Percentiles rank a stretch among this genome's conserved stretches.
Conservation (phyloP, 2,329 filamentous ascomycete species). For the Fusarium musae region DNA sequence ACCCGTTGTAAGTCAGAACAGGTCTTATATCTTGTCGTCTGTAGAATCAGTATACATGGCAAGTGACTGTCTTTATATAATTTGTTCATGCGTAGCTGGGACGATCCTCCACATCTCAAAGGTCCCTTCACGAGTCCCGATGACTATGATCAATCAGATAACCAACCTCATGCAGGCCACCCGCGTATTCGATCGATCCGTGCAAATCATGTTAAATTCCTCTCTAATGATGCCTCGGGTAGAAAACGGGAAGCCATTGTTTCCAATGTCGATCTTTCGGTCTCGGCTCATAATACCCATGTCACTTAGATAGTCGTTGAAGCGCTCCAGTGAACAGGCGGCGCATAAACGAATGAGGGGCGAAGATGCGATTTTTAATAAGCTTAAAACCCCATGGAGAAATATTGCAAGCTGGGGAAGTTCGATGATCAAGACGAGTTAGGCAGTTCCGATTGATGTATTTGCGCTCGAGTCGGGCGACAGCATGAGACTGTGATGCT, state of each 20-base stretch:
- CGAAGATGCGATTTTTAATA: not conserved
- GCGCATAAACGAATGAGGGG: constrained; percentile 34
- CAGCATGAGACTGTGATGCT: not conserved
- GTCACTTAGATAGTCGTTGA: constrained; percentile 3
- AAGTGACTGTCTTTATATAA: not conserved
- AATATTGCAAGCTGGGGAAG: not conserved
- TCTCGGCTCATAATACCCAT: constrained; percentile 18
- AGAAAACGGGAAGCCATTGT: not conserved
- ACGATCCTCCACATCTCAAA: not conserved
- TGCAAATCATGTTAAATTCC: constrained; percentile 1
- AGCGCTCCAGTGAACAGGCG: constrained; percentile 31
- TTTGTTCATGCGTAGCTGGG: constrained; percentile 2
- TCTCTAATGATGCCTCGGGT: constrained; percentile 1
- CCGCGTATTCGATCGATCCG: constrained; percentile 3
- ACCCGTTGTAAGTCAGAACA: not conserved
- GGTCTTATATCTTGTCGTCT: not conserved
- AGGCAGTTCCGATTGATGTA: not conserved
- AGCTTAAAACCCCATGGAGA: not conserved
- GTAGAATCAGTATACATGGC: not conserved
- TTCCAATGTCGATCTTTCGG: constrained; percentile 15
- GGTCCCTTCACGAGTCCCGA: not conserved
- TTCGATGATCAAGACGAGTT: not conserved
- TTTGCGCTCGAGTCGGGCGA: constrained; percentile 16
- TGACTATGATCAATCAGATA: not conserved
- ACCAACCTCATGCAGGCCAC: not conserved